phyloP scores from a whole-genome alignment of 257 asterid species.

The Scutellaria baicalensis region DNA sequence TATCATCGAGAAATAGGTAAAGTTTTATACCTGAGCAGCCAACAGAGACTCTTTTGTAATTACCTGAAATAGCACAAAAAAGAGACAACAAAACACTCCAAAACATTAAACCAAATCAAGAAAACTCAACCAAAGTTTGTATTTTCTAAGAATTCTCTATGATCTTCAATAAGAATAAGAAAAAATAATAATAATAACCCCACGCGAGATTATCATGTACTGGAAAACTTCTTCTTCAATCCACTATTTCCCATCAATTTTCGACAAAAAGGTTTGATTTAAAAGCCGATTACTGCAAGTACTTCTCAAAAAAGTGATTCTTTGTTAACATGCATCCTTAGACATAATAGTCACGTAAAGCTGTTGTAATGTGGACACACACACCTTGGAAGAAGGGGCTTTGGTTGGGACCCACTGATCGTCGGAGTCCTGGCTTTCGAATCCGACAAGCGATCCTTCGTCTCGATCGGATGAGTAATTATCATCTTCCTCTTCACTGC shows the following conservation, averaged over 20 bases:
- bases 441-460: constrained; percentile 41
- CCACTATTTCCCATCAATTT: background rate
- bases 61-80: constrained; percentile 44
- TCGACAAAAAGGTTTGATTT: background rate
- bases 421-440: constrained; percentile 58
- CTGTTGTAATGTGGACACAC: background rate
- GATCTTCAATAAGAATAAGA: background rate
- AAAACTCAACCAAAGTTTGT: background rate
- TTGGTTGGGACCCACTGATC: constrained; percentile 35
- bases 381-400: constrained; percentile 64
- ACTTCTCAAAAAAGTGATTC: background rate
- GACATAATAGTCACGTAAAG: background rate
- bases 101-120: background rate
- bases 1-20: background rate
- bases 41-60: constrained; percentile 82
- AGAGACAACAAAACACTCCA: background rate
- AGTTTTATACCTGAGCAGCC: constrained; percentile 77
- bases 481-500: constrained; percentile 49
- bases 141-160: background rate
- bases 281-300: background rate
- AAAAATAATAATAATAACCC: background rate
- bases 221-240: background rate
- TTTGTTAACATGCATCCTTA: background rate
- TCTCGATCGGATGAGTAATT: constrained; percentile 50
- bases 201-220: background rate